Evolutionary conservation across 129 eudicot genomes (phyloP), one percentile per base, ranked within the genome.

Genomic region (Escallonia rubra): DNA sequence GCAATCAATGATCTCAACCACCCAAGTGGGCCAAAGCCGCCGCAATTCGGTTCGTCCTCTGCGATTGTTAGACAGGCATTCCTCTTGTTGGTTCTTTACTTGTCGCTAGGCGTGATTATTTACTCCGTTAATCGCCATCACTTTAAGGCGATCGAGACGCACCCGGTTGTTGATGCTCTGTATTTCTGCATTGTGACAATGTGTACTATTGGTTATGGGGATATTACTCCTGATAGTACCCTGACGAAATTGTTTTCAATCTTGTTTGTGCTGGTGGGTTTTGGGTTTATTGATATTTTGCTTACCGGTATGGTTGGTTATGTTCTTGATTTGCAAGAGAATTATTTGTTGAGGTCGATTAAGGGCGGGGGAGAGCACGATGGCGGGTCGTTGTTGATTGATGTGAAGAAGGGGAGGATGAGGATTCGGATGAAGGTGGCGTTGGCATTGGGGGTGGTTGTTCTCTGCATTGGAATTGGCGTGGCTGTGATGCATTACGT

Each of bases 161-260:
- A 92, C 71, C 95, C 91, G 6, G 90, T 92, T 14, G 96, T 92
- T 48, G 98, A 92, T 86, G 98, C 95, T 53, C 74, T 92, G 72
- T 92, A 92, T 63, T 92, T 88, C 58, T 92, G 98, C 64, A 86
- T 92, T 65, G 98, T 92, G 11, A 88, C 98, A 15, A 86, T 92
- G 98, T 92, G 98, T 66, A 92, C 98, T 3, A 92, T 92, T 69
- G 98, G 98, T 3, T 92, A 92, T 72, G 98, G 98, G 23, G 98
- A 92, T 73, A 92, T 92, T 47, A 92, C 95, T 16, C 98, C 98
- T 7, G 80, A 74, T 67, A 86, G 76, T 57, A 68, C 82, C 7
- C 64, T 75, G 4, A 84, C 96, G 0, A 92, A 92, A 67, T 39
- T 92, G 52, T 92, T 92, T 56, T 86, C 98, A 1, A 78, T 92